Conservation (phyloP, 2,329 filamentous ascomycete species). For the Biscogniauxia marginata region DNA sequence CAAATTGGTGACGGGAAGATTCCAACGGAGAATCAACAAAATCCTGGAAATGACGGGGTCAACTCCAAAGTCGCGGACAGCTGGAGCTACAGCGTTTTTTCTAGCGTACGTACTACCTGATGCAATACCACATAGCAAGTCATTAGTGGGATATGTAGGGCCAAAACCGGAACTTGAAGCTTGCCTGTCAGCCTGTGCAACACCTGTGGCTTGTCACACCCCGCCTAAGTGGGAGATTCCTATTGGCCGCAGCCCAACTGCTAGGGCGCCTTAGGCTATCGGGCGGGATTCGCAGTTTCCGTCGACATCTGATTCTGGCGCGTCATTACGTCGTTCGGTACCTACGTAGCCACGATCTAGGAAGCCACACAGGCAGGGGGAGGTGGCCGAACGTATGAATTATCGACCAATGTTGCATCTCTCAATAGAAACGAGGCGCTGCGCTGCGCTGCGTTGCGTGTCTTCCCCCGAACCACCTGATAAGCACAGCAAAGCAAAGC, state of each 20-base stretch:
- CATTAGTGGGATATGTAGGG: not conserved
- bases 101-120: too few relatives aligned
- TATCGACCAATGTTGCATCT: not conserved
- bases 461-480: too few relatives aligned
- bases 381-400: not conserved
- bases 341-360: not conserved
- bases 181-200: too few relatives aligned
- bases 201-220: not conserved
- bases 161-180: too few relatives aligned
- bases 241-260: not conserved
- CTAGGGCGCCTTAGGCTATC: too few relatives aligned
- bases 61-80: not conserved
- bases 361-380: not conserved
- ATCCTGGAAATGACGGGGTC: too few relatives aligned
- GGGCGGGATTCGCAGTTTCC: not conserved
- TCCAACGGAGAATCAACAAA: too few relatives aligned
- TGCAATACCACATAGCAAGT: not conserved
- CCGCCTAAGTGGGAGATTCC: not conserved
- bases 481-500: not conserved
- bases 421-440: not conserved
- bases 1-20: too few relatives aligned
- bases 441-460: not conserved
- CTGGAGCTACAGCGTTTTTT: not conserved
- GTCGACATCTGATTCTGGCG: not conserved
- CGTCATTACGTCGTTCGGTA: not conserved